Base-by-base conservation (phyloP, 2,329 filamentous ascomycete genomes). In the Stromatinia cepivora region DNA sequence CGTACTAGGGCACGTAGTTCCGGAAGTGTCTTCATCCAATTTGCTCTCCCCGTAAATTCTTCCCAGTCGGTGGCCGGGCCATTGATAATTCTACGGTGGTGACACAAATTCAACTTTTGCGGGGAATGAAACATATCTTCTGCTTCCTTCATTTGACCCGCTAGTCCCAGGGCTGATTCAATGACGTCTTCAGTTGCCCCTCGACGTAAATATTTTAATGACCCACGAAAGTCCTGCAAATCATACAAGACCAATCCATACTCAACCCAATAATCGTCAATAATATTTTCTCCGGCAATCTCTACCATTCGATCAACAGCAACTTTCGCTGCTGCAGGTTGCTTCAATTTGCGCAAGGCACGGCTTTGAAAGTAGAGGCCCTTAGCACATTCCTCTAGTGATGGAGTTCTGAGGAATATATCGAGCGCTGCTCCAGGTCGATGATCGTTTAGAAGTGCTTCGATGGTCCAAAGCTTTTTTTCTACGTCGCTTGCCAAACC, bases 21-120 rank as follows among this genome's bases (percentile, higher is more conserved):
- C 1, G 61, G 46, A 7, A 63, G 61, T 39, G 61, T 63, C 46
- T 63, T 63, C 61, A 63, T 63, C 61, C 61, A 63, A 50, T 63
- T 63, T 63, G 61, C 61, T n/a, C 61, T 39, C n/a, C 61, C 61
- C 34, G 31, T 63, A 9, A 63, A 63, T 52, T 63, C 61, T 52
- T 52, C 46, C 46, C 61, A 63, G 22, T 63, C 15, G 15, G 61
- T 63, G 15, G 46, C 31, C 4, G 61, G 61, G 4, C 46, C 59
- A 52, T 63, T 63, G 2, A 39, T 63, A 1, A 63, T 63, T 52
- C 28, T 39, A 39, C 59, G 59, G 22, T 46, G 59, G 31, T 63
- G 59, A 50, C 59, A 52, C 20, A 36, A 25, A 39, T 46, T 63
- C 31, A 63, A 63, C 39, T n/a, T 63, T 31, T 63, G 59, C 8